phyloP scores from a whole-genome alignment of 1,139 yeast species.

The Yamadazyma oceani region DNA sequence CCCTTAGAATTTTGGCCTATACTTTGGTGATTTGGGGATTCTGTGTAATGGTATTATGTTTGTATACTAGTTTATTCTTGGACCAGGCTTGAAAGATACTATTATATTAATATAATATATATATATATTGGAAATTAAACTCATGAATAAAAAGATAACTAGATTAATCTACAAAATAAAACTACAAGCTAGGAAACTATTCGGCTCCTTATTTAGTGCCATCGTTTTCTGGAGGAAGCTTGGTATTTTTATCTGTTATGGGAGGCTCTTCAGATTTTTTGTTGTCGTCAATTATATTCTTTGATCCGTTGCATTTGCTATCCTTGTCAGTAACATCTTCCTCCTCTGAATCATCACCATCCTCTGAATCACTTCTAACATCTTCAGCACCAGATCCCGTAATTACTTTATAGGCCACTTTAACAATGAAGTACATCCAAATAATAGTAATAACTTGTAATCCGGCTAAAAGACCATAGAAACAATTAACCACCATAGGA shows the following conservation, averaged over 20 bases:
- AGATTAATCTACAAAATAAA: too few relatives aligned
- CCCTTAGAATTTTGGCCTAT: constrained; percentile 30
- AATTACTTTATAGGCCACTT: constrained; percentile 68
- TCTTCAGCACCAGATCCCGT: constrained; percentile 78
- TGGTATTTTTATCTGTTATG: too few relatives aligned
- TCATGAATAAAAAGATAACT: too few relatives aligned
- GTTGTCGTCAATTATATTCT: too few relatives aligned
- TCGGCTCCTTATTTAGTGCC: constrained; percentile 5
- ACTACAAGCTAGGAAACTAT: too few relatives aligned
- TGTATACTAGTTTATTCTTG: constrained; percentile 35
- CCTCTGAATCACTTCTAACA: constrained; percentile 76
- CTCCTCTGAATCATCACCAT: constrained; percentile 10
- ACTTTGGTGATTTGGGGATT: constrained; percentile 43
- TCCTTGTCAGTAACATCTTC: too few relatives aligned
- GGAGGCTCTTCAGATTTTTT: too few relatives aligned
- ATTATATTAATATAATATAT: not conserved
- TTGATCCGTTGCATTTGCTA: too few relatives aligned
- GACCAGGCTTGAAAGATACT: constrained; percentile 11
- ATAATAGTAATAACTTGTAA: constrained; percentile 65
- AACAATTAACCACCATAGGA: constrained; percentile 47
- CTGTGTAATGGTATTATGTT: constrained; percentile 41
- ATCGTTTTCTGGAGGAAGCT: too few relatives aligned
- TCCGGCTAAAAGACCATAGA: constrained; percentile 59
- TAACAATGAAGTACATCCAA: constrained; percentile 75
- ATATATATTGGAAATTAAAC: not conserved